Evolutionary conservation across 1,284 basidiomycete genomes (phyloP).

Genomic region (Irpex rosettiformis): DNA sequence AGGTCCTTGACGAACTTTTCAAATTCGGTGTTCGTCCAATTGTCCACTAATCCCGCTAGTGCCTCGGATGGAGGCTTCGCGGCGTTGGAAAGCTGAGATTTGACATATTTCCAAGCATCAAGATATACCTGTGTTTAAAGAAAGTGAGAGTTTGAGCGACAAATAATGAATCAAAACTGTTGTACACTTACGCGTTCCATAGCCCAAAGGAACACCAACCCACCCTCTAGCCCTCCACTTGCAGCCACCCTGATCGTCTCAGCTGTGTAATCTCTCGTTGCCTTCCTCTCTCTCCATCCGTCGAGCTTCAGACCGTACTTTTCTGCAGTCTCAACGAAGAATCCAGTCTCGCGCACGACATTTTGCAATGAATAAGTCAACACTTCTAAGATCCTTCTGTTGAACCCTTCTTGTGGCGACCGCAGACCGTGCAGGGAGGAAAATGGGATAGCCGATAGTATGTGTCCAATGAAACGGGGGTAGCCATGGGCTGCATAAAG

Average conservation of each 20-base stretch:
- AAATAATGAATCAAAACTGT: too few species aligned
- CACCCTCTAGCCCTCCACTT: conserved; percentile 52
- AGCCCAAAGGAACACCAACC: conserved; percentile 70
- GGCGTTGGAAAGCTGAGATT: conserved; percentile 19
- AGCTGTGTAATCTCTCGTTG: conserved; percentile 64
- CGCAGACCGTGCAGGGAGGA: conserved; percentile 30
- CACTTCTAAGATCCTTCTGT: conserved; percentile 44
- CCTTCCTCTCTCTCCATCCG: conserved; percentile 53
- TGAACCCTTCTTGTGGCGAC: conserved; percentile 33
- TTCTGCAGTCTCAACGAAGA: conserved; percentile 53
- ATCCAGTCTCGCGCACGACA: conserved; percentile 55
- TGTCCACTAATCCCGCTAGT: conserved; percentile 49
- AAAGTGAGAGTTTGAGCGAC: neutral
- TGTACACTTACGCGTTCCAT: conserved; percentile 60
- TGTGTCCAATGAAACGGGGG: conserved; percentile 55
- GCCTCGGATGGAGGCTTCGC: conserved; percentile 32
- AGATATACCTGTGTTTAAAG: conserved; percentile 49
- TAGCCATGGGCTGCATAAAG: conserved; percentile 69
- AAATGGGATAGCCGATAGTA: conserved; percentile 53
- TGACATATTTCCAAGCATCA: conserved; percentile 61
- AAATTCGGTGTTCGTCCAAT: conserved; percentile 68
- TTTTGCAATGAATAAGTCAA: conserved; percentile 53
- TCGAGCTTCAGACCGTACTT: conserved; percentile 42
- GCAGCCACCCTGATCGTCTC: conserved; percentile 58
- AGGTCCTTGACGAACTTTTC: conserved; percentile 56